Conservation (phyloP, 768 basidiomycete genomes). For the Mycena indigotica region DNA sequence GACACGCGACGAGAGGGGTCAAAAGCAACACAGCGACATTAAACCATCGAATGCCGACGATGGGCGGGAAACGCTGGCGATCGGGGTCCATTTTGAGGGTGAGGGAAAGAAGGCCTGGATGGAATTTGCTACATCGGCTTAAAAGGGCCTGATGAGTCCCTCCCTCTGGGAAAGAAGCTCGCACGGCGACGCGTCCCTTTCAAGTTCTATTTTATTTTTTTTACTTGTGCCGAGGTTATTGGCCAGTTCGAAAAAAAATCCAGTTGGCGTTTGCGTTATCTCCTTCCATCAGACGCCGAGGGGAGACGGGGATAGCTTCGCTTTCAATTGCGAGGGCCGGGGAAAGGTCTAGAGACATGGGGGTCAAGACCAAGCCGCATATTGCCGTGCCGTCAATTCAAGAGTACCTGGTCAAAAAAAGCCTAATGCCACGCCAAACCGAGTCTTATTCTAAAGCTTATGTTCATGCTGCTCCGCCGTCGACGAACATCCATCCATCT, state of each 20-base stretch:
- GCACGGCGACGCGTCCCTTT: neutral
- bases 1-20: constrained; percentile 71
- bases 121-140: constrained; percentile 11
- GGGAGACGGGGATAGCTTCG: neutral
- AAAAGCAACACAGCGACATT: constrained; percentile 69
- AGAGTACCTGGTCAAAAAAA: neutral
- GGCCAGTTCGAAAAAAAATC: constrained; percentile 11
- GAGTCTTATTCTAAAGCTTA: too few relatives aligned
- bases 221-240: constrained; percentile 15
- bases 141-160: constrained; percentile 16
- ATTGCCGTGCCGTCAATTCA: too few relatives aligned
- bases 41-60: constrained; percentile 72
- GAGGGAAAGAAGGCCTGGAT: neutral
- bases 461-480: too few relatives aligned
- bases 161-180: constrained; percentile 17
- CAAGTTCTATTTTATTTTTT: constrained; percentile 15
- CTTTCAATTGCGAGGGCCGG: too few relatives aligned
- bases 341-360: neutral
- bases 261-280: neutral
- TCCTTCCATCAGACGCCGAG: neutral
- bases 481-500: too few relatives aligned
- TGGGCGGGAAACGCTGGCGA: constrained; percentile 42
- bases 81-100: neutral
- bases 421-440: constrained; percentile 2
- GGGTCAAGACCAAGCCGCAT: neutral